A percentile compares a stretch with the other conserved stretches of the same genome.
Conservation (phyloP, 2,329 filamentous ascomycete genomes). For the Coniochaeta sp. region DNA sequence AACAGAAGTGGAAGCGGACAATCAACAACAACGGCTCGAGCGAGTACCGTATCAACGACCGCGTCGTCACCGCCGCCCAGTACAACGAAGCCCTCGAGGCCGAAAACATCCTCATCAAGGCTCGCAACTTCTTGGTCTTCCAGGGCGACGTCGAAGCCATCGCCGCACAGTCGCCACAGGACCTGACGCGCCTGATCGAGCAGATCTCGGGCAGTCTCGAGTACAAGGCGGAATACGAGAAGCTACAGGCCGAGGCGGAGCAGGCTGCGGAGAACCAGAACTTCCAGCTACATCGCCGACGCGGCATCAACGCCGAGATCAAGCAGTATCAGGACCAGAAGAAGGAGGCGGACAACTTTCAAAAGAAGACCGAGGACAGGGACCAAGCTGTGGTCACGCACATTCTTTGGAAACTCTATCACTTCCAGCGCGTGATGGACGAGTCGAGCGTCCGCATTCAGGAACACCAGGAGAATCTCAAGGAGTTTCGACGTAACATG, state of each 20-base stretch:
- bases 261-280: conserved; percentile 83
- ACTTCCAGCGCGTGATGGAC: conserved; percentile 89
- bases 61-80: conserved; percentile 76
- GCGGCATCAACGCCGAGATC: conserved; percentile 95
- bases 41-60: conserved; percentile 96
- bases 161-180: conserved; percentile 87
- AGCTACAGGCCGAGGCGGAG: conserved; percentile 77
- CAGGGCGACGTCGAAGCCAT: conserved; percentile 98
- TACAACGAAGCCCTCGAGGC: conserved; percentile 90
- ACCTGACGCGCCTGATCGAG: conserved; percentile 88
- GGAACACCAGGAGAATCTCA: conserved; percentile 88
- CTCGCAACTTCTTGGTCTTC: conserved; percentile 95
- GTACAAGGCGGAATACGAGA: conserved; percentile 89
- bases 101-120: conserved; percentile 97
- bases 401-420: conserved; percentile 93
- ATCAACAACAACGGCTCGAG: conserved; percentile 85
- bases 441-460: conserved; percentile 86
- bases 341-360: conserved; percentile 87
- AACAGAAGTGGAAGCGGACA: conserved; percentile 90
- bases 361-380: conserved; percentile 81
- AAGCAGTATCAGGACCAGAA: conserved; percentile 98
- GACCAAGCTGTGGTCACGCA: conserved; percentile 90
- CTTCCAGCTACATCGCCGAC: conserved; percentile 79
- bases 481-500: conserved; percentile 83
- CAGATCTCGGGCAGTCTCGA: conserved; percentile 96